Percentiles rank a stretch among this genome's conserved stretches.
phyloP scores from a whole-genome alignment of 2,329 filamentous ascomycete genomes.

The Xylariales sp. region DNA sequence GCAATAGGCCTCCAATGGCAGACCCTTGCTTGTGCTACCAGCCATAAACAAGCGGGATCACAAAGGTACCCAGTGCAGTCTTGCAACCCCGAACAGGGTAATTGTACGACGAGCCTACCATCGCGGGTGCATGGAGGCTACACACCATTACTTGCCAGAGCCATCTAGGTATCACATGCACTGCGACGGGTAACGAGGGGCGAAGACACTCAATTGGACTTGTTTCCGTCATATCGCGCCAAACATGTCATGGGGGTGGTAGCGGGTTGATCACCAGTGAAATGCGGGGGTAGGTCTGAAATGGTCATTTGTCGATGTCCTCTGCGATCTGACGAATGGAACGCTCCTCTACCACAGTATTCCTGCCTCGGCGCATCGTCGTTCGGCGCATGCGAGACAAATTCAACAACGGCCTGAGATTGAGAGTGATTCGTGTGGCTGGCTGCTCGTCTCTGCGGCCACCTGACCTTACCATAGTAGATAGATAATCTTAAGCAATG shows the following conservation, averaged over 20 bases:
- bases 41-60: too few species aligned
- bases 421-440: neutral
- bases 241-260: neutral
- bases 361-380: neutral
- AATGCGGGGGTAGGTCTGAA: neutral
- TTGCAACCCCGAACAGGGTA: neutral
- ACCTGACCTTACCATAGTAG: neutral
- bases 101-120: neutral
- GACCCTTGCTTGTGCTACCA: too few species aligned
- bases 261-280: neutral
- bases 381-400: neutral
- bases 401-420: neutral
- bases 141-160: neutral
- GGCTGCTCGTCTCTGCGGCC: neutral
- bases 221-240: conserved; percentile 11
- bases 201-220: conserved; percentile 15
- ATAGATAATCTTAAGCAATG: too few species aligned
- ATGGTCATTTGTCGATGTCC: neutral
- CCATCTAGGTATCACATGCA: conserved; percentile 14
- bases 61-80: too few species aligned
- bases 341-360: neutral
- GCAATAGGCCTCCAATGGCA: too few species aligned
- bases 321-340: too few species aligned
- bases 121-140: neutral
- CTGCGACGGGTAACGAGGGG: conserved; percentile 5